Evolutionary conservation across 805 yeast species (phyloP).

Genomic region (Danielia oregonensis): DNA sequence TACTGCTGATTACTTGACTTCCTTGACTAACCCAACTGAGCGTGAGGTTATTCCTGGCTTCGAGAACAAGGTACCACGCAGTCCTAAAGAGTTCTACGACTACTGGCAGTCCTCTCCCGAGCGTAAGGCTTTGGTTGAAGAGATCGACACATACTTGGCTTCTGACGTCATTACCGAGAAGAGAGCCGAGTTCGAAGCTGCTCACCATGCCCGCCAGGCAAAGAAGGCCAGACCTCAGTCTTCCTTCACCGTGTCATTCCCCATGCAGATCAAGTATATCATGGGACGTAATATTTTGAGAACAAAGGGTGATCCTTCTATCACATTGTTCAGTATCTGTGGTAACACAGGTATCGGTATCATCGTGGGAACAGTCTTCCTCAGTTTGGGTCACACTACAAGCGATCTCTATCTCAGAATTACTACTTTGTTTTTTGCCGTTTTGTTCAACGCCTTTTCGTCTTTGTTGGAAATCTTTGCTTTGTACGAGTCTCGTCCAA

Average conservation of each 20-base stretch:
- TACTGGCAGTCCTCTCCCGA: slow-evolving; percentile 47
- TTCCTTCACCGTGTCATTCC: slow-evolving; percentile 51
- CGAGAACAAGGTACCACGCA: slow-evolving; percentile 46
- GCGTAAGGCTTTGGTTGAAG: slow-evolving; percentile 20
- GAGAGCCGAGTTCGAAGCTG: slow-evolving; percentile 23
- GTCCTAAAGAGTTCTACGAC: slow-evolving; percentile 13
- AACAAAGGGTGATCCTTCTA: slow-evolving; percentile 47
- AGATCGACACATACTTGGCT: slow-evolving; percentile 8
- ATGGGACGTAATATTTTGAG: slow-evolving; percentile 46
- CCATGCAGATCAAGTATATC: slow-evolving; percentile 49
- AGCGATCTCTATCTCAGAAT: slow-evolving; percentile 52
- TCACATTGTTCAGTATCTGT: slow-evolving; percentile 38
- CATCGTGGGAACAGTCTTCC: slow-evolving; percentile 55
- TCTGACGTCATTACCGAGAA: slow-evolving; percentile 6
- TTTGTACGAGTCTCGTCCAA: slow-evolving; percentile 51
- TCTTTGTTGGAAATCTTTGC: slow-evolving; percentile 56
- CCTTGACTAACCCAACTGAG: slow-evolving; percentile 52
- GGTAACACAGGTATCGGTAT: slow-evolving; percentile 53
- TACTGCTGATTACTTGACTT: slow-evolving; percentile 56
- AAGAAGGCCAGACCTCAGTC: slow-evolving; percentile 43
- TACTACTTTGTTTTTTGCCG: slow-evolving; percentile 65
- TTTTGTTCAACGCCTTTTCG: slow-evolving; percentile 59
- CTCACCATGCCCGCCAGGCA: slow-evolving; percentile 53
- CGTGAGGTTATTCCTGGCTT: slow-evolving; percentile 41
- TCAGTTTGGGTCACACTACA: slow-evolving; percentile 43